Base-by-base conservation (phyloP, 306 rosid genomes). In the Cyamopsis tetragonoloba region DNA sequence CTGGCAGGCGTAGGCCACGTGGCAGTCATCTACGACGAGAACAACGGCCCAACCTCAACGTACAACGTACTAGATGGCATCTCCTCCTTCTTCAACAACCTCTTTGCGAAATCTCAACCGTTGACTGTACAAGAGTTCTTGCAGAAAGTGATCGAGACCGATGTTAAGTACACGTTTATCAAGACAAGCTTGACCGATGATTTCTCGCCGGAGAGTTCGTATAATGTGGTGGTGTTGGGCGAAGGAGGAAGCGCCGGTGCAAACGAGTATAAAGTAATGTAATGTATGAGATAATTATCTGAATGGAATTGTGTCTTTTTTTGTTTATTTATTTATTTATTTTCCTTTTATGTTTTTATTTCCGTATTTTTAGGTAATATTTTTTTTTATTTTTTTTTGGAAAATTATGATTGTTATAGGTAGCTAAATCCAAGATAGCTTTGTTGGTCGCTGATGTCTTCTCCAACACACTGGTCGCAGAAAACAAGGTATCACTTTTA, bases 191-290 rank as follows among this genome's bases (percentile, higher is more conserved):
- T 93, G 84, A 84, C 88, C 0, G 97, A 88, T 20, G 97, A 93
- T 66, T 93, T 83, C 77, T 67, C 87, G 0, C 87, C 84, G 0
- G 99, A 93, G 78, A 80, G 89, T 61, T 75, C 85, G 22, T 86
- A 86, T 47, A 90, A 86, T 49, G 84, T 93, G n/a, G 88, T 90
- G n/a, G 84, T 93, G 22, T 74, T 77, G 9, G 87, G 87, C 72
- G 97, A 93, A 82, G 86, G 85, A 82, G 86, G 85, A 85, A 77
- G 77, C 72, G 23, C 77, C 5, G 61, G 84, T 70, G 80, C 79
- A 20, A 83, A 74, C 97, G 99, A 93, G 96, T 90, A 83, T 92
- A 93, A 93, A 93, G 99, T 93, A 93, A 93, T 93, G 98, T 86
- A 93, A 93, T 92, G 98, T 89, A 89, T 92, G 96, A 91, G 62